Evolutionary conservation across 345 rosid species (phyloP).

Genomic region (Gossypium ekmanianum): DNA sequence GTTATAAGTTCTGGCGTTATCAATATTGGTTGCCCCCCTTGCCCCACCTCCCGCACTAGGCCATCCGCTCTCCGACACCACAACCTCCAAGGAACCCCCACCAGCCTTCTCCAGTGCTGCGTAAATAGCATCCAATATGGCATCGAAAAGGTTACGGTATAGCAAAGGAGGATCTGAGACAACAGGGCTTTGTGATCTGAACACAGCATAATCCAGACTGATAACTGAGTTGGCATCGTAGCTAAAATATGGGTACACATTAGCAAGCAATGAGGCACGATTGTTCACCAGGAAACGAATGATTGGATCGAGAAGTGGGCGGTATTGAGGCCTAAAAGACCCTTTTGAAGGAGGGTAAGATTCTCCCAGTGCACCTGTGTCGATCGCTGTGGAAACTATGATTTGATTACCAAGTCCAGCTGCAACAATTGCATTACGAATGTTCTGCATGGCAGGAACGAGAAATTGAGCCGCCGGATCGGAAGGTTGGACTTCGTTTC

Average conservation of each 20-base stretch:
- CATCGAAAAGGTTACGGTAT: constrained; percentile 27
- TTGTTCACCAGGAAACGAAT: constrained; percentile 35
- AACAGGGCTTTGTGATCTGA: constrained; percentile 18
- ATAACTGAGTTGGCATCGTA: constrained; percentile 11
- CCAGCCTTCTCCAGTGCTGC: constrained; percentile 32
- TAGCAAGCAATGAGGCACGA: constrained; percentile 40
- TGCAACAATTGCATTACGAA: constrained; percentile 17
- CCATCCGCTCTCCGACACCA: constrained; percentile 45
- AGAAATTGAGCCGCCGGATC: constrained; percentile 23
- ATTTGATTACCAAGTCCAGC: constrained; percentile 29
- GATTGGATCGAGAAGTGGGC: constrained; percentile 29
- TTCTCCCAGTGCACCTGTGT: constrained; percentile 8
- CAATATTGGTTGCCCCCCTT: constrained; percentile 12
- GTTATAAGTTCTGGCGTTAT: constrained; percentile 29
- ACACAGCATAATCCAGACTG: constrained; percentile 37
- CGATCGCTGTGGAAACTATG: constrained; percentile 36
- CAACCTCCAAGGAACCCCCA: constrained; percentile 30
- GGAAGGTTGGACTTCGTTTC: constrained; percentile 45
- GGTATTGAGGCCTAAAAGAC: constrained; percentile 22
- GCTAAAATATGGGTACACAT: constrained; percentile 45
- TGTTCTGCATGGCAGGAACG: constrained; percentile 32
- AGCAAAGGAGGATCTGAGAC: constrained; percentile 14
- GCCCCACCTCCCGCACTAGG: constrained; percentile 23
- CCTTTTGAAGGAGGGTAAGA: constrained; percentile 41
- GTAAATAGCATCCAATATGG: constrained; percentile 21